Evolutionary conservation across 495 filamentous ascomycete species (phyloP).

Genomic region (Penicillium canescens): DNA sequence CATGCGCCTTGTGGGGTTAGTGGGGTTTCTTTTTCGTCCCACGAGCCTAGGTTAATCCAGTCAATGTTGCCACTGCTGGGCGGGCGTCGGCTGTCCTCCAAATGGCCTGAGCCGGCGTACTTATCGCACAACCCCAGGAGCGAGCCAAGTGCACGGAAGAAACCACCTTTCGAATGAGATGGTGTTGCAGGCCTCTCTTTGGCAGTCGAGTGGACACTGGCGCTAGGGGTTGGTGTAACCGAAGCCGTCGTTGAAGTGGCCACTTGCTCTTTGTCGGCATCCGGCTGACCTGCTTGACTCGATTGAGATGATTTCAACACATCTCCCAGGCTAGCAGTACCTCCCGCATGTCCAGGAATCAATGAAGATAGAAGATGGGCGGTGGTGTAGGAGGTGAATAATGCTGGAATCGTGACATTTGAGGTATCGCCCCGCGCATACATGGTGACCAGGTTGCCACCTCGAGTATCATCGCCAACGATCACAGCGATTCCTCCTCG

Average conservation of each 20-base stretch:
- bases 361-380: slow-evolving; percentile 91
- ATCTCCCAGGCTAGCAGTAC: slow-evolving; percentile 55
- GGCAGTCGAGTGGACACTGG: slow-evolving; percentile 21
- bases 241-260: slow-evolving; percentile 25
- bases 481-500: slow-evolving; percentile 87
- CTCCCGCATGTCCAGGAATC: slow-evolving; percentile 66
- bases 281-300: slow-evolving; percentile 21
- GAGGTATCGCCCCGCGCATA: slow-evolving; percentile 93
- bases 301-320: slow-evolving; percentile 25
- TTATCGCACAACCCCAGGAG: slow-evolving; percentile 53
- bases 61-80: slow-evolving; percentile 83
- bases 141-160: slow-evolving; percentile 53
- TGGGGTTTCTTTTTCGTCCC: slow-evolving; percentile 55
- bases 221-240: slow-evolving; percentile 25
- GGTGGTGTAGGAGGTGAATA: slow-evolving; percentile 94
- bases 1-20: slow-evolving; percentile 24
- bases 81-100: slow-evolving; percentile 63
- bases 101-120: slow-evolving; percentile 17
- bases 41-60: slow-evolving; percentile 71
- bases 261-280: slow-evolving; percentile 20
- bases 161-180: slow-evolving; percentile 45
- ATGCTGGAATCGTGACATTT: slow-evolving; percentile 87
- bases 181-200: slow-evolving; percentile 14
- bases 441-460: slow-evolving; percentile 89
- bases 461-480: slow-evolving; percentile 88